phyloP scores from a whole-genome alignment of 2,329 filamentous ascomycete genomes.

The Ascochyta rabiei region DNA sequence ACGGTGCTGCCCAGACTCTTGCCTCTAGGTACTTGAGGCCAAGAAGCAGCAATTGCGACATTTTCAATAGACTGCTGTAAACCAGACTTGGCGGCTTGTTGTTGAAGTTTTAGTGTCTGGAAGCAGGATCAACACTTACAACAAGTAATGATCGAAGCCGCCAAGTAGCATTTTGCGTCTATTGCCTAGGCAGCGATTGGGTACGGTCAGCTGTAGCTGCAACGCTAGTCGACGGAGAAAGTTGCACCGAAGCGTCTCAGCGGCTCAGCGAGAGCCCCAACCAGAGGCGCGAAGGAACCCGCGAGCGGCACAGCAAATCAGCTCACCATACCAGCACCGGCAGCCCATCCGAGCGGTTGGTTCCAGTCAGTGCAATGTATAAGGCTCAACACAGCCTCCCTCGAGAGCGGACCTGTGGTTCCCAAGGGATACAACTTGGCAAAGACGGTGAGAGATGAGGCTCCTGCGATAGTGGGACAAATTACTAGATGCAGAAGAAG shows the following conservation, averaged over 20 bases:
- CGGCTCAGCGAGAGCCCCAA: slow-evolving; percentile 11
- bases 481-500: slow-evolving; percentile 8
- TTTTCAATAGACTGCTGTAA: not conserved
- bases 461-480: slow-evolving; percentile 12
- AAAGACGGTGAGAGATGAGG: slow-evolving; percentile 17
- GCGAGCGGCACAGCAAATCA: not conserved
- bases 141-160: slow-evolving; percentile 7
- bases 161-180: slow-evolving; percentile 13
- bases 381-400: slow-evolving; percentile 6
- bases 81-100: slow-evolving; percentile 8
- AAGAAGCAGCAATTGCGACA: slow-evolving; percentile 2
- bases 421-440: slow-evolving; percentile 16
- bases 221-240: slow-evolving; percentile 9
- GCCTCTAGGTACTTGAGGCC: not conserved
- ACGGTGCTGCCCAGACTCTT: too few species aligned
- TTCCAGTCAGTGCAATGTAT: slow-evolving; percentile 12
- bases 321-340: slow-evolving; percentile 1
- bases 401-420: slow-evolving; percentile 1
- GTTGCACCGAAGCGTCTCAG: slow-evolving; percentile 15
- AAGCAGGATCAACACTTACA: not conserved
- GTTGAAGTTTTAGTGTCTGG: not conserved
- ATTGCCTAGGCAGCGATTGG: not conserved
- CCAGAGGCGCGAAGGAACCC: slow-evolving; percentile 2
- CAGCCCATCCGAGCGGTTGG: slow-evolving; percentile 1
- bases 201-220: not conserved